Evolutionary conservation across 306 rosid genomes (phyloP).

Genomic region (Rosa multiflora): DNA sequence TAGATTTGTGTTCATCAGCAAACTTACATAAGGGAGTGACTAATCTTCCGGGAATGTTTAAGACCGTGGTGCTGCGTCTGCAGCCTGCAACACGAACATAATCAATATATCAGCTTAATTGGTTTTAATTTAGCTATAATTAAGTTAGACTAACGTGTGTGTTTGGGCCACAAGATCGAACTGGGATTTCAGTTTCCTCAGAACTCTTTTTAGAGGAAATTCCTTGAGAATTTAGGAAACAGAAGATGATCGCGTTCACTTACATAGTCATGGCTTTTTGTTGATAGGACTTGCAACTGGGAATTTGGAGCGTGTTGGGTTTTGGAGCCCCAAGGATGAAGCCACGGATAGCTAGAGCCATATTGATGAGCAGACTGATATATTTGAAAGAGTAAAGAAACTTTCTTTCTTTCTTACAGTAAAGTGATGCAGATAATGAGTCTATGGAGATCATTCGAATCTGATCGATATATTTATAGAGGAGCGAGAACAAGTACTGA

Average conservation of each 20-base stretch:
- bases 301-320: background rate
- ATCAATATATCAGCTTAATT: background rate
- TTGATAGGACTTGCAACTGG: conserved; percentile 2
- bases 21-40: conserved; percentile 6
- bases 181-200: background rate
- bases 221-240: background rate
- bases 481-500: background rate
- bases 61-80: background rate
- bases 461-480: background rate
- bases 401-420: background rate
- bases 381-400: background rate
- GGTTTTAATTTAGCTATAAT: too few species aligned
- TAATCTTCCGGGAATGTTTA: background rate
- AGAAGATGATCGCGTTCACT: background rate
- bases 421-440: background rate
- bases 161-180: background rate
- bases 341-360: conserved; percentile 11
- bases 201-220: background rate
- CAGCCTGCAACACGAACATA: conserved; percentile 2
- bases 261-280: background rate
- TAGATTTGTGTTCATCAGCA: background rate
- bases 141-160: background rate
- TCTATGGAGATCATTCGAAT: background rate
- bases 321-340: background rate
- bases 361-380: background rate